Conservation (phyloP, 192 early-diverging fungal genomes). For the Spizellomyces sp. region DNA sequence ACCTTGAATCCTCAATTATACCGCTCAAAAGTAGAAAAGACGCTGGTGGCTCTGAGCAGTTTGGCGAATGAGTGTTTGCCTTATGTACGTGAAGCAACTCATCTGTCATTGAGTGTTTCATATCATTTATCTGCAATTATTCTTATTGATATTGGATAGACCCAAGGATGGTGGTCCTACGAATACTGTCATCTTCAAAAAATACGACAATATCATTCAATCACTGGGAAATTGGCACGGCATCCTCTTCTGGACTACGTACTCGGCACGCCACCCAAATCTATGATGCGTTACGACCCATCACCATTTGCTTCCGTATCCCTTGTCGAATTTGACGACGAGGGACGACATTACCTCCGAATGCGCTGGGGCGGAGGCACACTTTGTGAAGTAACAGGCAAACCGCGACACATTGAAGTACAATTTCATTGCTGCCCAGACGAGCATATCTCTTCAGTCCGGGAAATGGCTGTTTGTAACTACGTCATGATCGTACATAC, state of each 20-base stretch:
- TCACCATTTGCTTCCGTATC: constrained; percentile 29
- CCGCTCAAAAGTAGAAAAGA: not conserved
- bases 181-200: constrained; percentile 77
- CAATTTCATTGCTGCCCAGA: constrained; percentile 81
- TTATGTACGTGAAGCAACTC: not conserved
- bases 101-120: too few species aligned
- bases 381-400: constrained; percentile 71
- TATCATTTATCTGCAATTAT: too few species aligned
- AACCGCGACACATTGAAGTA: constrained; percentile 71
- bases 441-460: constrained; percentile 67
- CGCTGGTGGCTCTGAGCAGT: not conserved
- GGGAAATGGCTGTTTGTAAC: constrained; percentile 69
- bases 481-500: constrained; percentile 83
- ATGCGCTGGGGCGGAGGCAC: constrained; percentile 76
- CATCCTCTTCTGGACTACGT: constrained; percentile 23
- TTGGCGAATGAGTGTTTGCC: not conserved
- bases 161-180: constrained; percentile 75
- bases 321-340: constrained; percentile 38
- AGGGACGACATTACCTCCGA: constrained; percentile 59
- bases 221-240: constrained; percentile 36
- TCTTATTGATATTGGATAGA: not conserved
- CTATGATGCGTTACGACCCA: not conserved
- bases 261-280: constrained; percentile 16
- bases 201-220: constrained; percentile 65
- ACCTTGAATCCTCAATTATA: not conserved